A percentile compares a stretch with the other conserved stretches of the same genome.
phyloP scores from a whole-genome alignment of 2,329 filamentous ascomycete species.

The Scytalidium sp. region DNA sequence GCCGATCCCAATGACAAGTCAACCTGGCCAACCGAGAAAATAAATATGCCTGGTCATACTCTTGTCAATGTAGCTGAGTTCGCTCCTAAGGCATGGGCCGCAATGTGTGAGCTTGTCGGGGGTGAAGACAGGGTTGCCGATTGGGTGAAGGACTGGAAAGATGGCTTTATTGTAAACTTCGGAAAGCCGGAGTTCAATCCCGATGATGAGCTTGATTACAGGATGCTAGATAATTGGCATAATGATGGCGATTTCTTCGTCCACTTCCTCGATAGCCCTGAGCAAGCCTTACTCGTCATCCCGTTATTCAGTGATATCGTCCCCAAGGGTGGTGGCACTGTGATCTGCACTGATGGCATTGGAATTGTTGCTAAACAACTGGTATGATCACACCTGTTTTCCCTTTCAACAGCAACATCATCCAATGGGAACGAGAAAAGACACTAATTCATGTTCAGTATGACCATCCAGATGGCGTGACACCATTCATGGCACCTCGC shows the following conservation, averaged over 20 bases:
- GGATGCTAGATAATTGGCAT: constrained; percentile 43
- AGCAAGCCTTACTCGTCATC: constrained; percentile 50
- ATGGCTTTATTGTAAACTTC: constrained; percentile 53
- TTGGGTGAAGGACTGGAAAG: constrained; percentile 52
- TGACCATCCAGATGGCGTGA: constrained; percentile 2
- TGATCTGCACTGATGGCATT: constrained; percentile 45
- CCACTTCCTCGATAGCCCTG: constrained; percentile 50
- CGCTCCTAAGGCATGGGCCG: constrained; percentile 62
- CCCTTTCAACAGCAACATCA: neutral
- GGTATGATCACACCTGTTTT: neutral
- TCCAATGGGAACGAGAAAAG: neutral
- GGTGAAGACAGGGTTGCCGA: constrained; percentile 51
- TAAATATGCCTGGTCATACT: constrained; percentile 60
- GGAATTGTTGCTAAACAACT: neutral
- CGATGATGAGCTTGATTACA: constrained; percentile 39
- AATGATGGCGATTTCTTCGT: constrained; percentile 53
- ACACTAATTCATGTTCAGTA: constrained; percentile 20
- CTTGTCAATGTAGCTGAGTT: constrained; percentile 50
- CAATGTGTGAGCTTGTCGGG: constrained; percentile 63
- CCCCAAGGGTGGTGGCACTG: constrained; percentile 45
- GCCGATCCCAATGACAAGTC: constrained; percentile 58
- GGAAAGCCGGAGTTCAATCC: constrained; percentile 40
- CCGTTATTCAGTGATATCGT: constrained; percentile 48
- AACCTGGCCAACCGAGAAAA: constrained; percentile 58
- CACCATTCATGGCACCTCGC: neutral